Evolutionary conservation across 2,329 filamentous ascomycete species (phyloP).

Genomic region (Colletotrichum sp.): DNA sequence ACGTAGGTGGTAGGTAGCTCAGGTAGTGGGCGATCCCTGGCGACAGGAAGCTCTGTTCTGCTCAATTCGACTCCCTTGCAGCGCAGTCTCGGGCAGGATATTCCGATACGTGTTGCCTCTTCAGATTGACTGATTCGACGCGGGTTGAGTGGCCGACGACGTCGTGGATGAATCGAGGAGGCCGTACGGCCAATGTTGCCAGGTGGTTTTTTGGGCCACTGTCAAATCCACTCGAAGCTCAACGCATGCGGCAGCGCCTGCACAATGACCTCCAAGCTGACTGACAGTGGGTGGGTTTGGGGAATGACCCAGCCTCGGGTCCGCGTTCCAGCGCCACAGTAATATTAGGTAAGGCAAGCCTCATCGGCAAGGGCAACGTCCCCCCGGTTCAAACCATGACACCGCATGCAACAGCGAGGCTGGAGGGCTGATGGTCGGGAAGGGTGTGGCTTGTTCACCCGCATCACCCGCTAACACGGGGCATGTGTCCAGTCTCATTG

Average conservation of each 20-base stretch:
- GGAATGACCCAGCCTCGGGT: constrained; percentile 4
- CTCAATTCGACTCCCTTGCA: neutral
- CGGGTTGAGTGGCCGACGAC: neutral
- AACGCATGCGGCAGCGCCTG: neutral
- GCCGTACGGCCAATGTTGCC: constrained; percentile 4
- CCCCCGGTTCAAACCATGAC: neutral
- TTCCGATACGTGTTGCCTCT: neutral
- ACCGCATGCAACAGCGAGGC: constrained; percentile 11
- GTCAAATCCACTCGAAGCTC: constrained; percentile 12
- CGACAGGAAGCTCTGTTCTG: neutral
- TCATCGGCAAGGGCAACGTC: neutral
- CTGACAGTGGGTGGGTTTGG: neutral
- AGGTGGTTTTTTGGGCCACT: constrained; percentile 17
- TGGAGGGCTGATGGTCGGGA: constrained; percentile 1
- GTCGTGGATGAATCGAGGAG: neutral
- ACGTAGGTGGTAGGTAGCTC: neutral
- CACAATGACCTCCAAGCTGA: neutral
- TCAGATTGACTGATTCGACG: neutral
- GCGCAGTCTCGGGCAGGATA: neutral
- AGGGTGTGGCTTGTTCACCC: constrained; percentile 5
- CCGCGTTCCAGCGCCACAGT: neutral
- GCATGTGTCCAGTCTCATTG: neutral
- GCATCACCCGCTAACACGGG: neutral
- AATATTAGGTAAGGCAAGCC: neutral
- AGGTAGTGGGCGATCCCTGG: neutral